phyloP scores from a whole-genome alignment of 2,329 filamentous ascomycete species.

The Cytospora piceicola region DNA sequence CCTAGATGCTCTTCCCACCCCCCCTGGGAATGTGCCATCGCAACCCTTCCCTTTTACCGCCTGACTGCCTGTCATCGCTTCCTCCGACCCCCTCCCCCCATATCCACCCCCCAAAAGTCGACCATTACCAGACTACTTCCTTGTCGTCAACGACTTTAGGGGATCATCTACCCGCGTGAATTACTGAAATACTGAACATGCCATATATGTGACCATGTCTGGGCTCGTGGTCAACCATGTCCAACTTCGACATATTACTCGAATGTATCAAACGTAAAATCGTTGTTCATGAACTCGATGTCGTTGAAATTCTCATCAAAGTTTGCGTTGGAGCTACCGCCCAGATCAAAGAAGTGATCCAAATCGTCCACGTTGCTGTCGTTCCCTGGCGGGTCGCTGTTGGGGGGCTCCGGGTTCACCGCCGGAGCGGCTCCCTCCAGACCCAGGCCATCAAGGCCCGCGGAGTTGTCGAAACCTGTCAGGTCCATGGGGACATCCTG shows the following conservation, averaged over 20 bases:
- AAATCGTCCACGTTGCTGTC: constrained; percentile 42
- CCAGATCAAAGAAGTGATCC: constrained; percentile 54
- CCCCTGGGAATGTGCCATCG: too few species aligned
- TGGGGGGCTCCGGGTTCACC: constrained; percentile 36
- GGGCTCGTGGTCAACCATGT: background rate
- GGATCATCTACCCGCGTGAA: background rate
- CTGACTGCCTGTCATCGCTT: background rate
- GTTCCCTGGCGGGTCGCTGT: constrained; percentile 31
- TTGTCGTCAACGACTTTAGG: background rate
- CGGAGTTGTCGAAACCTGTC: constrained; percentile 21
- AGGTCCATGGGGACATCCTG: constrained; percentile 21
- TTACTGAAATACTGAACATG: background rate
- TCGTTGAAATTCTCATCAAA: constrained; percentile 36
- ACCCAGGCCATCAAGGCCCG: constrained; percentile 16
- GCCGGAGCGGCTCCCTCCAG: background rate
- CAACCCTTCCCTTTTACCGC: too few species aligned
- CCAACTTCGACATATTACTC: background rate
- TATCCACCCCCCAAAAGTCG: background rate
- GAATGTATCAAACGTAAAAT: constrained; percentile 24
- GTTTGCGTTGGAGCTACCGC: constrained; percentile 43
- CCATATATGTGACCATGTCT: background rate
- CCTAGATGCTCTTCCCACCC: background rate
- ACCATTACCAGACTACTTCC: background rate
- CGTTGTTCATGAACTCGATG: constrained; percentile 27
- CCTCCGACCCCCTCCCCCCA: too few species aligned